These are phyloP conservation scores for Pythium brassicae DNA, from an alignment of 352 stramenopile genomes.

Conservation along the genomic window DNA sequence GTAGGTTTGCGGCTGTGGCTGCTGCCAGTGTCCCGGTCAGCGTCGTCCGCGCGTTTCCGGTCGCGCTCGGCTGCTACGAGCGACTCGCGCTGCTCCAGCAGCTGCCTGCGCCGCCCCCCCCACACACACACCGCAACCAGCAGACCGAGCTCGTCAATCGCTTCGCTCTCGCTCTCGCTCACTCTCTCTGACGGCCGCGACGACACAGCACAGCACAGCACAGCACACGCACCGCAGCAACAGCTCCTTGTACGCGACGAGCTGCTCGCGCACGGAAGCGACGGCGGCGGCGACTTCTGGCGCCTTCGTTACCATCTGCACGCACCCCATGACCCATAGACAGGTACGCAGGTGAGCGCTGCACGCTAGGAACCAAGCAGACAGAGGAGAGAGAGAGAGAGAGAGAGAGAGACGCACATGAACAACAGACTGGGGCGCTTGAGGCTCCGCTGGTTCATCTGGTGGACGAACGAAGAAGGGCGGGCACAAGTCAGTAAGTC, in stretches of 20 bases:
- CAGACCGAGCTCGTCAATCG: not conserved
- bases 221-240: slow-evolving; percentile 50
- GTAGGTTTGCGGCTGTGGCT: not conserved
- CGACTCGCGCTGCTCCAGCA: slow-evolving; percentile 49
- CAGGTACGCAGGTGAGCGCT: slow-evolving; percentile 1
- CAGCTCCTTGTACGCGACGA: slow-evolving; percentile 70
- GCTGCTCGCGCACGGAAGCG: slow-evolving; percentile 46
- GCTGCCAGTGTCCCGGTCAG: slow-evolving; percentile 4
- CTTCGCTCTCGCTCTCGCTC: not conserved
- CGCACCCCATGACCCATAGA: slow-evolving; percentile 16
- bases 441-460: slow-evolving; percentile 3
- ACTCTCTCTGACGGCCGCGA: not conserved
- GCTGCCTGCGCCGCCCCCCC: slow-evolving; percentile 31
- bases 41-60: slow-evolving; percentile 6
- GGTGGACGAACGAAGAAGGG: not conserved
- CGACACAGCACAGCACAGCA: too few species aligned
- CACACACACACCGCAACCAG: not conserved
- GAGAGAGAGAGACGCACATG: slow-evolving; percentile 1
- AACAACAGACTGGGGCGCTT: not conserved
- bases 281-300: slow-evolving; percentile 39
- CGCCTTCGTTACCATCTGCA: slow-evolving; percentile 53
- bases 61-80: slow-evolving; percentile 19
- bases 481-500: not conserved
- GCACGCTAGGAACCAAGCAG: not conserved
- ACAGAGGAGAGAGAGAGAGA: not conserved